Evolutionary conservation across 805 yeast species (phyloP).

Genomic region (Diddensiella transvaalensis): DNA sequence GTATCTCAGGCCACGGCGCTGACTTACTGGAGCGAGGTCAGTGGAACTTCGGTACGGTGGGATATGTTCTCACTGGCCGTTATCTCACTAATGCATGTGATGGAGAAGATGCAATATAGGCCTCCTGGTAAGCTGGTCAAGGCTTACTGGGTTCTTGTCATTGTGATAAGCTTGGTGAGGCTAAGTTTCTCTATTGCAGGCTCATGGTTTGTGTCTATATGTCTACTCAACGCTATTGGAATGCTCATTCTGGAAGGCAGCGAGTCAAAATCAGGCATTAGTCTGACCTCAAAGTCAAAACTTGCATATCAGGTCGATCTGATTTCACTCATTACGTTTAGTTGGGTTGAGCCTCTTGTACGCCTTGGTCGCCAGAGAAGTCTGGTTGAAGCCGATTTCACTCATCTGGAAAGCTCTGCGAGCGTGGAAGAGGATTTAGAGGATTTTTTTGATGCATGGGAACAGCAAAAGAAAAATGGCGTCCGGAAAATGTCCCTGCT

Average conservation of each 20-base stretch:
- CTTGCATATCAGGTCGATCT: neutral
- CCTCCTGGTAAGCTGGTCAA: neutral
- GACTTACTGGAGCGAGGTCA: neutral
- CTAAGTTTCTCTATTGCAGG: neutral
- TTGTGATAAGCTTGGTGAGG: neutral
- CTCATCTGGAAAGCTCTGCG: neutral
- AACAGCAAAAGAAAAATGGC: neutral
- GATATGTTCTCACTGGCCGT: neutral
- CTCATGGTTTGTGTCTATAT: neutral
- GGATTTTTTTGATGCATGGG: neutral
- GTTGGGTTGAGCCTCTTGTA: conserved; percentile 4
- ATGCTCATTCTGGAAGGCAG: neutral
- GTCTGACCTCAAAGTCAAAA: neutral
- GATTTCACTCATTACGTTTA: conserved; percentile 1
- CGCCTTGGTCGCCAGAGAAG: neutral
- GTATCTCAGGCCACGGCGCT: neutral
- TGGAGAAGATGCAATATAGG: neutral
- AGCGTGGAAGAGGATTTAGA: conserved; percentile 1
- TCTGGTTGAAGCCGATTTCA: neutral
- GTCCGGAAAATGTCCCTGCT: neutral
- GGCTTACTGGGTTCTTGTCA: neutral
- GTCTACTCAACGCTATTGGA: neutral
- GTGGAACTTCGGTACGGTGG: neutral
- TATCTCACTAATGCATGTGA: neutral
- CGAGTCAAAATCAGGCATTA: neutral